Base-by-base conservation (phyloP, 2,329 filamentous ascomycete species). In the Colletotrichum melonis region DNA sequence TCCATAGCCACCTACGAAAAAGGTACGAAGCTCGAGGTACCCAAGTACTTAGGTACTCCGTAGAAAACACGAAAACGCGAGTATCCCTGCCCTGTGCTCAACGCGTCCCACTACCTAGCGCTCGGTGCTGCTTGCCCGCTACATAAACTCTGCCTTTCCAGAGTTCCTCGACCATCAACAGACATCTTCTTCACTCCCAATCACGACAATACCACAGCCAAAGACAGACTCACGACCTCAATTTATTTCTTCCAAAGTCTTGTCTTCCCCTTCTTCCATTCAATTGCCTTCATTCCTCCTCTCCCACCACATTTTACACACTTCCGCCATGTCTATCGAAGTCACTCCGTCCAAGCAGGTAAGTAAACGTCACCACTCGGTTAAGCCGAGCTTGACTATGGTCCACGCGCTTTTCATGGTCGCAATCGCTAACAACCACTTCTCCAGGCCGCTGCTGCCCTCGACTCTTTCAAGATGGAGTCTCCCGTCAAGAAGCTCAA, bases 401-500 rank as follows among this genome's bases (percentile, higher is more conserved):
- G 64, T 12, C 67, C 73, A 67, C 56, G 35, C 32, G 64, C 30
- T 62, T 67, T 49, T 52, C 60, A 6, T 2, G 11, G 35, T 55
- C 54, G 30, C 63, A 58, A 30, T 68, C 68, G 66, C 83, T 86
- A 82, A 86, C 78, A 71, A 67, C 75, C 52, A 30, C 26, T 22
- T 14, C 8, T 57, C 76, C 82, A 98, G 96, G 93, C 93, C 87
- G 94, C 95, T 80, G 92, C 94, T 80, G 95, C 92, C 79, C 93
- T 98, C 81, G 92, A 97, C 84, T 91, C 91, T 78, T 89, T 98
- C 83, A 97, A 96, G 86, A 97, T 98, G 91, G 94, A 97, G 78
- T 97, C 95, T 1, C 95, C 95, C 58, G 86, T 93, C 76, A 98
- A 98, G 92, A 97, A 97, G 90, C 90, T 97, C 77, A 89, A 93